Evolutionary conservation across 345 rosid species (phyloP), one percentile per base, ranked within the genome.

Genomic region (Populus euphratica): DNA sequence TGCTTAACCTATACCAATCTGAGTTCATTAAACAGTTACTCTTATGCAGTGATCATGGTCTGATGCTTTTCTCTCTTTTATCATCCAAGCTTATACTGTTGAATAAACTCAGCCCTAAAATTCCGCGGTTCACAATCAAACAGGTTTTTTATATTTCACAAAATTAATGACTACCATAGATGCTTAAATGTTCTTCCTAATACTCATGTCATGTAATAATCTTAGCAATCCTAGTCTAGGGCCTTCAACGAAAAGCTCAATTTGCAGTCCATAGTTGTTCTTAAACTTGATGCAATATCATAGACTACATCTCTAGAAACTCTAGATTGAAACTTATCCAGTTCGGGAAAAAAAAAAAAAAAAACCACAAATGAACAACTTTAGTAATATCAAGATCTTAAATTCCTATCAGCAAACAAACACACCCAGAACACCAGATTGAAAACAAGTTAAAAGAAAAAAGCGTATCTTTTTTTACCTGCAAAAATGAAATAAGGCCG

Each of bases 401-500:
- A 47, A 47, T 47, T 14, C 50, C 50, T 14, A 47, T 47, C 50
- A 12, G 50, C 18, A 47, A 47, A 13, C 50, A 13, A 47, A 47
- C 50, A 47, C 17, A 47, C 16, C 18, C 50, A 12, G 50, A 14
- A 47, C 50, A 13, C 50, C 50, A 47, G 50, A 13, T 47, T 47
- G 8, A 35, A 7, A 20, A 8, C 4, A 54, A 33, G 21, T 21
- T 0, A 54, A 52, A 7, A 36, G 10, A 31, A 27, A 14, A 64
- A 17, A 1, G 17, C 68, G 27, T 2, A 62, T 27, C 5, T 8
- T 11, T 64, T 33, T 1, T 43, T 69, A 90, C 97, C 93, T 12
- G 97, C 90, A 25, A 88, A 77, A 76, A 90, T 44, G 81, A 90
- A 88, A 79, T 90, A 90, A 23, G 97, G 93, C 54, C 90, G 88